Conservation (phyloP, 306 rosid species). For the Gleditsia sinensis region DNA sequence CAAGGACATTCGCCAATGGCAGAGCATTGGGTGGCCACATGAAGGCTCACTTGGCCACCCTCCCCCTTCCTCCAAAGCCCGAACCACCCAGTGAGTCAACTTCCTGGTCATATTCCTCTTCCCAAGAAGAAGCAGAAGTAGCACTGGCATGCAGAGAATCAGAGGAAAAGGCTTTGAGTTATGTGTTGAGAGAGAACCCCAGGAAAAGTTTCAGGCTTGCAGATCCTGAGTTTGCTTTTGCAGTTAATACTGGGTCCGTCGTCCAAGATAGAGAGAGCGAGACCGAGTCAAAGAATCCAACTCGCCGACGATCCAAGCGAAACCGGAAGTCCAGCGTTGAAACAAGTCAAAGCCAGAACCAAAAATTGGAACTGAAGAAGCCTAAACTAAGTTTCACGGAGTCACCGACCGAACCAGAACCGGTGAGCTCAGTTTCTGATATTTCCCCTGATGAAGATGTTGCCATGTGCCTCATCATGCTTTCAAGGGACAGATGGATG, state of each 20-base stretch:
- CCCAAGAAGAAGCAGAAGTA: slow-evolving; percentile 33
- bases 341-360: slow-evolving; percentile 28
- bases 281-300: slow-evolving; percentile 74
- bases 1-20: slow-evolving; percentile 63
- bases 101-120: slow-evolving; percentile 39
- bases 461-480: slow-evolving; percentile 79
- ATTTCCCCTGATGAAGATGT: slow-evolving; percentile 74
- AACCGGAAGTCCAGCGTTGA: slow-evolving; percentile 19
- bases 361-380: slow-evolving; percentile 24
- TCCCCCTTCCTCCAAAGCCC: slow-evolving; percentile 65
- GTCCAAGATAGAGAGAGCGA: slow-evolving; percentile 79
- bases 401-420: slow-evolving; percentile 48
- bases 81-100: slow-evolving; percentile 17
- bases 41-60: slow-evolving; percentile 72
- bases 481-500: slow-evolving; percentile 73
- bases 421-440: slow-evolving; percentile 66
- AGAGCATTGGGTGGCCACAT: slow-evolving; percentile 87
- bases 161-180: slow-evolving; percentile 44
- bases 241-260: slow-evolving; percentile 44
- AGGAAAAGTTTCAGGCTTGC: slow-evolving; percentile 55
- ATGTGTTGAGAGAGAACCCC: slow-evolving; percentile 68
- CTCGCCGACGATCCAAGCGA: slow-evolving; percentile 75
- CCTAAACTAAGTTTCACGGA: slow-evolving; percentile 40
- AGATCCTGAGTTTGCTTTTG: slow-evolving; percentile 63
- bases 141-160: slow-evolving; percentile 13